These are phyloP conservation scores for Fusarium sp. DNA, from an alignment of 2,329 filamentous ascomycete species.

Conservation along the genomic window DNA sequence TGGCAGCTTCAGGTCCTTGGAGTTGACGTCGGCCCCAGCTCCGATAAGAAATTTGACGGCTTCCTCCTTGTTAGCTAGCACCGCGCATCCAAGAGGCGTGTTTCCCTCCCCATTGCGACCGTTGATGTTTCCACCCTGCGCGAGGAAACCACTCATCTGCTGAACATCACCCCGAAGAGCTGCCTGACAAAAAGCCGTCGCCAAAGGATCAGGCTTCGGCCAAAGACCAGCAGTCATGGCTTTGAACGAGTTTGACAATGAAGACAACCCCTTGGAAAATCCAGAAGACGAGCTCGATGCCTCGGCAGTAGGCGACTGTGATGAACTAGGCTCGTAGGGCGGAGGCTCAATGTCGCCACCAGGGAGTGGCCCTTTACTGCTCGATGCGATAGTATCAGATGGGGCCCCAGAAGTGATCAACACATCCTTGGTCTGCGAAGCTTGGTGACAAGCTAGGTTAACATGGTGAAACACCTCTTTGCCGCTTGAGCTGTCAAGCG, in stretches of 20 bases:
- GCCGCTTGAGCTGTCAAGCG: conserved; percentile 30
- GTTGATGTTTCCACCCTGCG: conserved; percentile 51
- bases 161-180: conserved; percentile 47
- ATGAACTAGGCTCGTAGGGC: conserved; percentile 39
- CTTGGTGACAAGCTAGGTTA: conserved; percentile 27
- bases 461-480: conserved; percentile 37
- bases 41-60: conserved; percentile 49
- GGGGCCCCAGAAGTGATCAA: conserved; percentile 12
- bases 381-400: conserved; percentile 16
- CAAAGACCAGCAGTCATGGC: conserved; percentile 49
- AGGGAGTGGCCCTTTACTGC: conserved; percentile 26
- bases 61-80: conserved; percentile 46
- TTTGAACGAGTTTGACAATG: conserved; percentile 50
- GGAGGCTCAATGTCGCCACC: conserved; percentile 35
- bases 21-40: conserved; percentile 45
- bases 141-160: conserved; percentile 49
- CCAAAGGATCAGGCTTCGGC: conserved; percentile 52
- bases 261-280: conserved; percentile 42
- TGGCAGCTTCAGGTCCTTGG: conserved; percentile 43
- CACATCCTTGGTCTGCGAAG: conserved; percentile 32
- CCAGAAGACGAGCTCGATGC: conserved; percentile 17
- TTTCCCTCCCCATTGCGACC: conserved; percentile 52
- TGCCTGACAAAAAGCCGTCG: conserved; percentile 52
- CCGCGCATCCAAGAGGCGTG: conserved; percentile 50
- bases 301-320: conserved; percentile 4